Base-by-base conservation (phyloP, 148 eudicot genomes). In the Oxyria digyna region DNA sequence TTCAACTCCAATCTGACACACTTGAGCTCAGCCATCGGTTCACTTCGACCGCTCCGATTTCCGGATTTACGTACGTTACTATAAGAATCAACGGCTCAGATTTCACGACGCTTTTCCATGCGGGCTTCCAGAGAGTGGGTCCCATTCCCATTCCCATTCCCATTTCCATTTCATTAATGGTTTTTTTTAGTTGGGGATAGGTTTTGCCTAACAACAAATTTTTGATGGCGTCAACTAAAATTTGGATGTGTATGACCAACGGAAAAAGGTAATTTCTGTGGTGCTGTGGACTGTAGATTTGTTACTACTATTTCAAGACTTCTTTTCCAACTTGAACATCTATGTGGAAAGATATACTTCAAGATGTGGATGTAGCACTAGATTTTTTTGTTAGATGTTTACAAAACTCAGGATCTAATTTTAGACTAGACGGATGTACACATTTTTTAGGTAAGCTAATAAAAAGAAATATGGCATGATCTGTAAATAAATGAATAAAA, bases 111-210 rank as follows among this genome's bases (percentile, higher is more conserved):
- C 27, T 6, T 59, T 59, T 59, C 38, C 65, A 59, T 59, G 65
- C 65, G 65, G 62, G 65, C 5, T 14, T 29, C n/a, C 65, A 59
- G 65, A 59, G 37, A 15, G 65, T 59, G 65, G 65, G 65, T 59
- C 65, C 65, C 65, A 59, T 20, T 4, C 2, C 65, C 65, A 8
- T 59, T 29, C 15, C 38, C n/a, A n/a, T n/a, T 59, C 65, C 65
- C 65, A 59, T 20, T 4, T 1, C 65, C 65, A 8, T 59, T 29
- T 29, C 38, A 29, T 59, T 59, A 59, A 59, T 55, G 63, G 12
- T 59, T 15, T 35, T 15, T 35, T 1, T 29, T 54, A 15, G n/a
- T 29, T 3, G 11, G 15, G 17, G 33, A 26, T 54, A 54, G 23
- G 11, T 54, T 54, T 54, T 26, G 5, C 31, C 31, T 24, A 63